Evolutionary conservation across 352 stramenopile species (phyloP).

Genomic region (Globisporangium heterothallicum): DNA sequence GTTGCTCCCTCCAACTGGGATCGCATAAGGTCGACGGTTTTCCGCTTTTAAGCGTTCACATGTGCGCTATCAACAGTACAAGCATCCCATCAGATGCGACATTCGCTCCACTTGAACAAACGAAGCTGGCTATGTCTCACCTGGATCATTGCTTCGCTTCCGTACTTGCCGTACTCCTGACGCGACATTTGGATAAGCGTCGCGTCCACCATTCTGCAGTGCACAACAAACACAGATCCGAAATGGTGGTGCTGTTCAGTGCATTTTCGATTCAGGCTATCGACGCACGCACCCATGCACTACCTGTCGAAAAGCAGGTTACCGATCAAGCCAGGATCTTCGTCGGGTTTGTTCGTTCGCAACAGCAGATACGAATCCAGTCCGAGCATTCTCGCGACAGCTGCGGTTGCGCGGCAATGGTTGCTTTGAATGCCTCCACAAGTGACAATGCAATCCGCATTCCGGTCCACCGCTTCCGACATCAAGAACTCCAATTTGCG

Average conservation of each 20-base stretch:
- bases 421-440: slow-evolving; percentile 93
- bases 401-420: slow-evolving; percentile 88
- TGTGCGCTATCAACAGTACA: slow-evolving; percentile 25
- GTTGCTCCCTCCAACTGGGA: slow-evolving; percentile 89
- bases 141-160: slow-evolving; percentile 79
- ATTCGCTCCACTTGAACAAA: not conserved
- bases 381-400: slow-evolving; percentile 84
- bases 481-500: slow-evolving; percentile 94
- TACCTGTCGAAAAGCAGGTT: slow-evolving; percentile 78
- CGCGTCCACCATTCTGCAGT: slow-evolving; percentile 61
- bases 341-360: slow-evolving; percentile 67
- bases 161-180: slow-evolving; percentile 74
- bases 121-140: slow-evolving; percentile 13
- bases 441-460: slow-evolving; percentile 88
- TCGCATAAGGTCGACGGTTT: slow-evolving; percentile 67
- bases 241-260: too few species aligned
- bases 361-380: slow-evolving; percentile 91
- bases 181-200: slow-evolving; percentile 77
- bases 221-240: slow-evolving; percentile 4
- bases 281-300: too few species aligned
- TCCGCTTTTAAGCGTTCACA: slow-evolving; percentile 54
- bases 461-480: slow-evolving; percentile 82
- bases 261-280: too few species aligned
- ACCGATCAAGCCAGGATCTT: slow-evolving; percentile 61
- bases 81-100: not conserved